Base-by-base conservation (phyloP, 1,284 basidiomycete species). In the Blastosporella zonata region DNA sequence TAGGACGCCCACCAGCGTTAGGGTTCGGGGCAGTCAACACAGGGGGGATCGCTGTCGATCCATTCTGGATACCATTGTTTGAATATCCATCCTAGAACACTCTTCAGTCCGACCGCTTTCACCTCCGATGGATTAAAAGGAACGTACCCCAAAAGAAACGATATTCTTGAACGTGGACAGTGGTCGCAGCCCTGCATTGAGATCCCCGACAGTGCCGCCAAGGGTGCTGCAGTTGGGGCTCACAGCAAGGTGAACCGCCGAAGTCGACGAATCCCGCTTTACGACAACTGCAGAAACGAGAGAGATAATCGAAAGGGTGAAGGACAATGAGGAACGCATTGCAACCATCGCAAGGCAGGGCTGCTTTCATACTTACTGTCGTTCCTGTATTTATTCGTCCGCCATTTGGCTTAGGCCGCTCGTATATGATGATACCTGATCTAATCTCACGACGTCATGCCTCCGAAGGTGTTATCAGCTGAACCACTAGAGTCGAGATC, bases 141-240 rank as follows among this genome's bases (percentile, higher is more conserved):
- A 6, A 63, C 68, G 47, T 53, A 75, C 74, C 34, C 74, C 74
- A 51, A 77, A 75, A 2, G 74, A 62, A 2, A 78, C 72, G 17
- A 79, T 72, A 1, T 69, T 77, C 47, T 67, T 67, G 47, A 70
- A 70, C 1, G 47, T 53, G 2, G 50, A 46, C 35, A 75, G 58
- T 29, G 61, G 47, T 33, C 61, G 51, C 15, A 78, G 50, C 0
- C 77, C 77, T 0, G 67, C 67, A 36, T 75, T 79, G 27, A 77
- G 64, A 49, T 78, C 71, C 10, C 69, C 67, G 13, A 67, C 61
- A 6, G 53, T 61, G 21, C 71, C 73, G 35, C 55, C 56, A 6
- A 73, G 57, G 1, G 59, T 53, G 12, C 71, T 73, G 18, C 75
- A 78, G 3, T 59, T 60, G 6, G 75, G 75, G 34, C 58, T 58